Conservation (phyloP, 139 green algal species). For the Edaphochlamys debaryana region DNA sequence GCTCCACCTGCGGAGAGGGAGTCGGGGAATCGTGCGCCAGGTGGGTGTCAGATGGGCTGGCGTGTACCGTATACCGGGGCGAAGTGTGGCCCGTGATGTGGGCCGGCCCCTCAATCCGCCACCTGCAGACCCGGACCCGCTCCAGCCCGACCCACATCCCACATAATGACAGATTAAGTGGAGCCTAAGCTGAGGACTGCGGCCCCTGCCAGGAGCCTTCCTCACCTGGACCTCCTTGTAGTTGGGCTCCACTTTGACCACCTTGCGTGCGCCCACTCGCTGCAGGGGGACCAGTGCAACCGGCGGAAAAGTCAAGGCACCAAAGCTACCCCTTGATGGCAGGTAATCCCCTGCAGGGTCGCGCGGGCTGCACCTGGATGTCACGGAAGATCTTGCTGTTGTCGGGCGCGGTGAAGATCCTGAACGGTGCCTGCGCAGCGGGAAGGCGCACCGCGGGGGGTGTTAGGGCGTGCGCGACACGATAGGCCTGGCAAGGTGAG, state of each 20-base stretch:
- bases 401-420: slow-evolving; percentile 26
- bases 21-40: neutral
- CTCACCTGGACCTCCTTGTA: slow-evolving; percentile 42
- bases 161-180: neutral
- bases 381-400: slow-evolving; percentile 28
- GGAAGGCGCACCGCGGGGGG: too few species aligned
- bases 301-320: too few species aligned
- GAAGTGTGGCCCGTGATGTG: neutral
- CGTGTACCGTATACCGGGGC: neutral
- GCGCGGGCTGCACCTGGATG: neutral
- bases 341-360: neutral
- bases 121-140: neutral
- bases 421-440: neutral
- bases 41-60: neutral
- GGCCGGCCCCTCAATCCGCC: neutral
- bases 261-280: slow-evolving; percentile 37
- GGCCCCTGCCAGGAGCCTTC: neutral
- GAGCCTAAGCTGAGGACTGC: too few species aligned
- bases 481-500: too few species aligned
- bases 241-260: slow-evolving; percentile 13
- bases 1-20: slow-evolving; percentile 45
- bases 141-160: neutral
- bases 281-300: neutral
- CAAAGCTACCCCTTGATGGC: neutral
- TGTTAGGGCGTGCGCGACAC: too few species aligned